Conservation (phyloP, 1,139 yeast species). For the Zygosaccharomyces sapae region DNA sequence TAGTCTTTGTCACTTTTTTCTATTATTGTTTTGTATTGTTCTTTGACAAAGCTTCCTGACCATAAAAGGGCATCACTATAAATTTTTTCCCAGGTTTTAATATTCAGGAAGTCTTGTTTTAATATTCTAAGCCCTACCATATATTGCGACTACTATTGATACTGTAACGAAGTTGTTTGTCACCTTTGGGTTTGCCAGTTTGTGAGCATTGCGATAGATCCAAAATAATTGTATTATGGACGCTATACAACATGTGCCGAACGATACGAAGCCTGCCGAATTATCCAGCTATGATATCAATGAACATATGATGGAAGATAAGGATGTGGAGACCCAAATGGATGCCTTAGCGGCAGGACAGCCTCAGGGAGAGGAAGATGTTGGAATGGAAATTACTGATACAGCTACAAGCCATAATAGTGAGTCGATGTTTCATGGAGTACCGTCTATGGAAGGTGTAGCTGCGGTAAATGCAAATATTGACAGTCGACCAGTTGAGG, state of each 20-base stretch:
- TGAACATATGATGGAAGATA: constrained; percentile 7
- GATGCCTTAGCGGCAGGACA: constrained; percentile 4
- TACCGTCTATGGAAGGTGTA: constrained; percentile 8
- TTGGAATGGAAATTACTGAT: neutral
- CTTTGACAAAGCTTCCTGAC: neutral
- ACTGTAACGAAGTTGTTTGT: neutral
- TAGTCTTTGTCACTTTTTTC: constrained; percentile 4
- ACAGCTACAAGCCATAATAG: neutral
- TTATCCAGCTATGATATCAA: constrained; percentile 1
- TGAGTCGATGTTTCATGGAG: constrained; percentile 1
- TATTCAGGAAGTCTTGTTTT: neutral
- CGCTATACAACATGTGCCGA: constrained; percentile 10
- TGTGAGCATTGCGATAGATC: neutral
- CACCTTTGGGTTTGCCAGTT: constrained; percentile 1
- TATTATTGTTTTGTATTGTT: constrained; percentile 1
- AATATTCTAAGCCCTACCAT: neutral
- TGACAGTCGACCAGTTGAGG: neutral
- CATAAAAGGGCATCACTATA: neutral
- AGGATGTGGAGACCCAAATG: constrained; percentile 3
- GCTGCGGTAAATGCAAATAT: neutral
- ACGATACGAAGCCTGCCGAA: constrained; percentile 9
- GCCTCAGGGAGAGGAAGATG: constrained; percentile 2
- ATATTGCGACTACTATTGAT: neutral
- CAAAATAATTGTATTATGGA: constrained; percentile 10
- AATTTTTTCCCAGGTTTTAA: neutral